Conservation (phyloP, 2,329 filamentous ascomycete genomes). For the Cladosporium sp. region DNA sequence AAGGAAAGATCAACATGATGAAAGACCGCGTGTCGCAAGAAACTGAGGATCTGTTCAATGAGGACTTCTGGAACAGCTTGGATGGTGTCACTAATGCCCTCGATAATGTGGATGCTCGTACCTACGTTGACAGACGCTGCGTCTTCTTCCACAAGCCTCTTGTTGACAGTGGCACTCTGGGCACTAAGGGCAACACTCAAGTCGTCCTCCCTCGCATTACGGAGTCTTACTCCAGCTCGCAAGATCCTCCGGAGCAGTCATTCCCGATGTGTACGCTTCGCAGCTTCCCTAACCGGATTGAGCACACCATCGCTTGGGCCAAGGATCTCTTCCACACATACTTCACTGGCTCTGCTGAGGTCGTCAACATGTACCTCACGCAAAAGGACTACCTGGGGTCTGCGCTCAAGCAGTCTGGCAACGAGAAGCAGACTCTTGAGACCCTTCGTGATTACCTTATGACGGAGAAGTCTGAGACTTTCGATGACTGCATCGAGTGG, state of each 20-base stretch:
- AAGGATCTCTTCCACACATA: constrained; percentile 91
- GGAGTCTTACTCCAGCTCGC: constrained; percentile 94
- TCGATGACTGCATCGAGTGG: constrained; percentile 96
- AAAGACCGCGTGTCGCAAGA: constrained; percentile 87
- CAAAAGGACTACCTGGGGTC: constrained; percentile 85
- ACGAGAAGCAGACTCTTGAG: constrained; percentile 89
- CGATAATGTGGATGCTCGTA: constrained; percentile 94
- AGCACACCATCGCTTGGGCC: constrained; percentile 98
- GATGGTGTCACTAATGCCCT: constrained; percentile 95
- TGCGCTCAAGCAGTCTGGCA: constrained; percentile 85
- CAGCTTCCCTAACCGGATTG: constrained; percentile 96
- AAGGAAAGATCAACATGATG: constrained; percentile 75
- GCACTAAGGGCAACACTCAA: constrained; percentile 97
- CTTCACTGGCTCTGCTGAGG: constrained; percentile 89
- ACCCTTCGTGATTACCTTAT: constrained; percentile 85
- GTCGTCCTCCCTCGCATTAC: constrained; percentile 86
- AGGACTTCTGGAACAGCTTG: constrained; percentile 79
- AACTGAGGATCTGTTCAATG: constrained; percentile 90
- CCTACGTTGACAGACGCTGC: constrained; percentile 91
- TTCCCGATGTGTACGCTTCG: constrained; percentile 98
- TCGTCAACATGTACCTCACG: constrained; percentile 82
- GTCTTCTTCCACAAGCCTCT: constrained; percentile 98
- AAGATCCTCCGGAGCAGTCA: constrained; percentile 95
- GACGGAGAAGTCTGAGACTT: constrained; percentile 81
- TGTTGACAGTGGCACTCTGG: constrained; percentile 94